phyloP scores from a whole-genome alignment of 306 rosid species.

The Macrotyloma uniflorum region DNA sequence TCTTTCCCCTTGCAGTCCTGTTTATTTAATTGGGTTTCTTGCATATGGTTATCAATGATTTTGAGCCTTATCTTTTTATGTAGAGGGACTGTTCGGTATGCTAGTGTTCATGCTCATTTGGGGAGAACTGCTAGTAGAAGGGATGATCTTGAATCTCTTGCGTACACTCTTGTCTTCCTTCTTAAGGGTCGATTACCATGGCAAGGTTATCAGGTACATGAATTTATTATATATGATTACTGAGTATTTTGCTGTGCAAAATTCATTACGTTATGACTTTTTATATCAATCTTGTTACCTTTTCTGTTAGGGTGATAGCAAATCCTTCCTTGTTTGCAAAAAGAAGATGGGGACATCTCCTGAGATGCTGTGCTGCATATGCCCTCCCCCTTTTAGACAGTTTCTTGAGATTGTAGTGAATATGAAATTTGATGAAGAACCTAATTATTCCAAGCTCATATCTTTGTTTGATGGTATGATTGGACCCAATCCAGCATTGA shows the following conservation, averaged over 20 bases:
- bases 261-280: not conserved
- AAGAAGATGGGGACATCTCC: slow-evolving; percentile 97
- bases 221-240: slow-evolving; percentile 18
- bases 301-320: slow-evolving; percentile 73
- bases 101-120: slow-evolving; percentile 96
- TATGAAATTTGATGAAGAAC: slow-evolving; percentile 98
- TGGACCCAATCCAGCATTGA: slow-evolving; percentile 84
- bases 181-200: slow-evolving; percentile 92
- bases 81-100: slow-evolving; percentile 97
- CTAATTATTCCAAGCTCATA: slow-evolving; percentile 81
- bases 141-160: slow-evolving; percentile 97
- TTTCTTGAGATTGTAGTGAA: slow-evolving; percentile 92
- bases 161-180: slow-evolving; percentile 90
- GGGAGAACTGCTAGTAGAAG: slow-evolving; percentile 99
- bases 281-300: not conserved
- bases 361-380: slow-evolving; percentile 90
- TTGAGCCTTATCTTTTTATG: slow-evolving; percentile 7
- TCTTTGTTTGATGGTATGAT: slow-evolving; percentile 82
- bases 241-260: slow-evolving; percentile 12
- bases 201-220: slow-evolving; percentile 91
- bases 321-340: slow-evolving; percentile 94
- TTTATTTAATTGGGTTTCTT: slow-evolving; percentile 26
- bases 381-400: slow-evolving; percentile 82
- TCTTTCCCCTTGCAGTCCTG: not conserved
- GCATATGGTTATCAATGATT: not conserved